phyloP scores from a whole-genome alignment of 2,329 filamentous ascomycete genomes.

The Phialophora chinensis region DNA sequence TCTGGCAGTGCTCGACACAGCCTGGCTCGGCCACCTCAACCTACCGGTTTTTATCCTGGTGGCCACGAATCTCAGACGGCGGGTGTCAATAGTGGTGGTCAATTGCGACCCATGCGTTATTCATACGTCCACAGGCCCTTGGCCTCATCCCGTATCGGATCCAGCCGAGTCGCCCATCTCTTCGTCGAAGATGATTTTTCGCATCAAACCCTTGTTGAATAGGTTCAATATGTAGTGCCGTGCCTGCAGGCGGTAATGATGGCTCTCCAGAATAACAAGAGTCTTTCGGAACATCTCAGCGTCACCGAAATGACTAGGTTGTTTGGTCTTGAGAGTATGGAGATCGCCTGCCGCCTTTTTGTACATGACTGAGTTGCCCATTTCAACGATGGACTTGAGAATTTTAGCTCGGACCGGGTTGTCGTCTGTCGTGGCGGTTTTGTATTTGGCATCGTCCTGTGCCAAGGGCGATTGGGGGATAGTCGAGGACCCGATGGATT shows the following conservation, averaged over 20 bases:
- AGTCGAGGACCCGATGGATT: slow-evolving; percentile 37
- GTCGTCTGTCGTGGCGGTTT: slow-evolving; percentile 64
- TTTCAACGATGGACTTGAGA: slow-evolving; percentile 80
- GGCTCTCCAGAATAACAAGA: slow-evolving; percentile 81
- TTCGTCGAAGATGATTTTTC: slow-evolving; percentile 81
- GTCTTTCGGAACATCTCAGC: slow-evolving; percentile 82
- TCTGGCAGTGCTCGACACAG: no score
- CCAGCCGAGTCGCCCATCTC: slow-evolving; percentile 39
- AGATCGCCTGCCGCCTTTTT: slow-evolving; percentile 86
- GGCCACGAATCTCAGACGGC: background rate
- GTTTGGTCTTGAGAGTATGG: slow-evolving; percentile 72
- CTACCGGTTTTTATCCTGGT: background rate
- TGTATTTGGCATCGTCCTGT: slow-evolving; percentile 57
- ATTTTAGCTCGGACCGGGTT: slow-evolving; percentile 75
- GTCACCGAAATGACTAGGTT: slow-evolving; percentile 75
- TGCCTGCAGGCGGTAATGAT: slow-evolving; percentile 85
- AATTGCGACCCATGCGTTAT: background rate
- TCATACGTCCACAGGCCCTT: background rate
- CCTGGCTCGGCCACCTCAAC: no score
- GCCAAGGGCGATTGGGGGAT: slow-evolving; percentile 49
- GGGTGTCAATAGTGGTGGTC: background rate
- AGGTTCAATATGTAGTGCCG: slow-evolving; percentile 90
- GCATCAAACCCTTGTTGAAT: slow-evolving; percentile 88
- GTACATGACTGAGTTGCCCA: slow-evolving; percentile 91
- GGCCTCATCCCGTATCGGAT: slow-evolving; percentile 34